Base-by-base conservation (phyloP, 83 land plant species). In the Diphasiastrum complanatum region DNA sequence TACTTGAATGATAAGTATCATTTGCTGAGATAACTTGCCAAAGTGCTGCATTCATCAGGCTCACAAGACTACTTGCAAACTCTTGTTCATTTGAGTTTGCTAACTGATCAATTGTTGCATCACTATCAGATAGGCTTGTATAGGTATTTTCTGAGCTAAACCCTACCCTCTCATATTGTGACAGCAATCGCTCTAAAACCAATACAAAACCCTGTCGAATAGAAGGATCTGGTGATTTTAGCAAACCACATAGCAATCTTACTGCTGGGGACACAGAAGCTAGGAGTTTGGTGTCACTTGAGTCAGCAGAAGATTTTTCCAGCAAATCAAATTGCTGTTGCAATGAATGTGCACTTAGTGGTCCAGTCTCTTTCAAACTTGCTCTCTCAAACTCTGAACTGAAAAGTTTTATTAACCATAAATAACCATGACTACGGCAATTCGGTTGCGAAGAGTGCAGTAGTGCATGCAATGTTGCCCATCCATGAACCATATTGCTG, bases 1-100 rank as follows among this genome's bases (percentile, higher is more conserved):
- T 86, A 61, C 82, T 95, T 63, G 84, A 74, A 24, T 81, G 85
- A 59, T 95, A 81, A 20, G 93, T 84, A 68, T 95, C 99, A 67
- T 89, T 86, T 60, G 72, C 80, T 14, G 87, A 81, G 41, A 76
- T 75, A 63, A 85, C 75, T 73, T 83, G 80, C 38, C 75, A 78
- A 33, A 93, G 66, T 4, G 86, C 81, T 56, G 76, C 74, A 64
- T 82, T 89, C 96, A 93, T 89, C 26, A 93, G 72, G 29, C 78
- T 81, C 60, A 93, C 61, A 66, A 93, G 75, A 35, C 76, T 78
- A 75, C 76, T 82, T 45, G 85, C 89, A 63, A 51, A 50, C 26
- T 63, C 80, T 78, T 89, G 51, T 78, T 75, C 62, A 70, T 62
- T 30, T 72, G 67, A 33, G 23, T 53, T 72, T 50, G 55, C 65